A percentile compares a stretch with the other conserved stretches of the same genome.
phyloP scores from a whole-genome alignment of 495 filamentous ascomycete species.

The Xylaria curta region DNA sequence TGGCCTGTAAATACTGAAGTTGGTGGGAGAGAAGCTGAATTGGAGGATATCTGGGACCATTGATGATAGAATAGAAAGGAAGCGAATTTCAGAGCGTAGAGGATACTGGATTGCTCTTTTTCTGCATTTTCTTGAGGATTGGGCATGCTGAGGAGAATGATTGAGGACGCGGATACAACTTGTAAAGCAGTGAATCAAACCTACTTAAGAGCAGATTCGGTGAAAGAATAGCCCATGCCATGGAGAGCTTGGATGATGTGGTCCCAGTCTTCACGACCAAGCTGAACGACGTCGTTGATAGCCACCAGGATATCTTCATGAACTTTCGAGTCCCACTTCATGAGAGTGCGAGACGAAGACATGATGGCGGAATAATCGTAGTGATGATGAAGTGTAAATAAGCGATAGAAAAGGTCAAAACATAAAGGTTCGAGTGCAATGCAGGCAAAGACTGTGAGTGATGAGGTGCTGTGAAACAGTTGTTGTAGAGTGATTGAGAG shows the following conservation, averaged over 20 bases:
- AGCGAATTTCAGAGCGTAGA: not conserved
- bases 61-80: not conserved
- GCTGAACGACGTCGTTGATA: constrained; percentile 32
- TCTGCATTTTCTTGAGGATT: not conserved
- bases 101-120: not conserved
- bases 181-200: constrained; percentile 10
- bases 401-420: not conserved
- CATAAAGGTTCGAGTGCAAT: not conserved
- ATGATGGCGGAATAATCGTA: constrained; percentile 18
- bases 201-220: constrained; percentile 42
- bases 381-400: not conserved
- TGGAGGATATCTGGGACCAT: not conserved
- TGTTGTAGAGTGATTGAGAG: not conserved
- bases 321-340: constrained; percentile 35
- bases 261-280: constrained; percentile 29
- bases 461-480: not conserved
- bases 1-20: not conserved
- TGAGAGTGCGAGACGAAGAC: constrained; percentile 18
- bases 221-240: constrained; percentile 36
- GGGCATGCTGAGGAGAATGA: not conserved
- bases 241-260: constrained; percentile 27
- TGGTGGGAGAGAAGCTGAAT: not conserved
- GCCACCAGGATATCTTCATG: constrained; percentile 38
- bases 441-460: not conserved
- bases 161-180: not conserved